A percentile compares a stretch with the other conserved stretches of the same genome.
phyloP scores from a whole-genome alignment of 176 grass and related monocot genomes.

The Dactylis glomerata region DNA sequence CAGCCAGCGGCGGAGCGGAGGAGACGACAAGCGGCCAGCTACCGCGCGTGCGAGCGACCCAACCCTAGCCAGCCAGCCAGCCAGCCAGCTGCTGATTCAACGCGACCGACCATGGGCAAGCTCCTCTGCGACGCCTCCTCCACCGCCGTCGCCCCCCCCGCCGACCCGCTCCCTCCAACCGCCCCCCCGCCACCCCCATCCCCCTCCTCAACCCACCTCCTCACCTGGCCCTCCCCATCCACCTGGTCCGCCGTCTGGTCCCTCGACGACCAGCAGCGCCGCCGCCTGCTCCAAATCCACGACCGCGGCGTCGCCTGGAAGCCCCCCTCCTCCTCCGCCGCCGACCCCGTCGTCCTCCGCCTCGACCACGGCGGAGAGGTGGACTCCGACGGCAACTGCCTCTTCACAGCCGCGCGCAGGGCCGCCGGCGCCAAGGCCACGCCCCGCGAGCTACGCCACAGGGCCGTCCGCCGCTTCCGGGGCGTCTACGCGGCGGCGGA shows the following conservation, averaged over 20 bases:
- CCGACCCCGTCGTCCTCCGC: constrained; percentile 43
- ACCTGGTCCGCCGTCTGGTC: constrained; percentile 63
- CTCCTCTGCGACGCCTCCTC: constrained; percentile 73
- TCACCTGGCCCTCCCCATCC: constrained; percentile 46
- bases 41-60: background rate
- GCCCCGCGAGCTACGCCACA: constrained; percentile 65
- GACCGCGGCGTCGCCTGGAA: constrained; percentile 85
- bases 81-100: background rate
- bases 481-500: constrained; percentile 46
- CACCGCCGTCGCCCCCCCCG: constrained; percentile 68
- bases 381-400: constrained; percentile 90
- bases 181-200: constrained; percentile 35
- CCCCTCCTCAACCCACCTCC: constrained; percentile 17
- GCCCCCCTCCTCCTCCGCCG: background rate
- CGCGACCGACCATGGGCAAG: constrained; percentile 66
- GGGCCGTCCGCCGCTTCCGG: constrained; percentile 52
- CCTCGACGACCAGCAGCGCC: constrained; percentile 88
- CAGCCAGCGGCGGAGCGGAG: background rate
- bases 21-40: background rate
- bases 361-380: constrained; percentile 90
- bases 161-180: constrained; percentile 46
- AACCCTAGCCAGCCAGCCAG: constrained; percentile 47
- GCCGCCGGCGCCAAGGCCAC: constrained; percentile 55
- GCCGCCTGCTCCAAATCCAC: constrained; percentile 73
- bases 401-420: constrained; percentile 72